A percentile compares a stretch with the other conserved stretches of the same genome.
These are phyloP conservation scores for Pestalotiopsis sp. DNA, from an alignment of 2,329 filamentous ascomycete genomes.

Conservation along the genomic window DNA sequence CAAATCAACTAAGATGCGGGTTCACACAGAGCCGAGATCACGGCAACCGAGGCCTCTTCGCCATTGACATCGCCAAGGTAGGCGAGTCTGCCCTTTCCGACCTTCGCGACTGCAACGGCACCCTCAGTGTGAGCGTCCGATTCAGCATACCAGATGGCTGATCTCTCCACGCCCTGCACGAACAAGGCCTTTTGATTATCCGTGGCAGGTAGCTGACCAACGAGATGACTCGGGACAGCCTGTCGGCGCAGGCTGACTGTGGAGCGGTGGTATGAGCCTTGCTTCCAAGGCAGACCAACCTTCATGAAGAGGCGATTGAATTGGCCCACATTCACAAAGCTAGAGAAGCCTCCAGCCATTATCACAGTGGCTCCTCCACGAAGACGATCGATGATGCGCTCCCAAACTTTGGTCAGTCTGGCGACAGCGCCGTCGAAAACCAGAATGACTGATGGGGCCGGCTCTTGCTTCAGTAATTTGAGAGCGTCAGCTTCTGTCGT, in stretches of 20 bases:
- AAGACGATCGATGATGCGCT: constrained; percentile 21
- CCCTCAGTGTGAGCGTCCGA: constrained; percentile 15
- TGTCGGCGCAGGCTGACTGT: constrained; percentile 19
- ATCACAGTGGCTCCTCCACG: constrained; percentile 22
- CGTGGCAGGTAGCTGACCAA: neutral
- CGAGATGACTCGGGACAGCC: neutral
- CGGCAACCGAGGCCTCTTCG: constrained; percentile 15
- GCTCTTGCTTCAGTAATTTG: too few relatives aligned
- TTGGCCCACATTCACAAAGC: constrained; percentile 14
- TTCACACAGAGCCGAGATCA: constrained; percentile 27
- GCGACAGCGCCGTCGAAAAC: too few relatives aligned
- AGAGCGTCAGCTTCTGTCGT: too few relatives aligned
- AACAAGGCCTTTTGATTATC: constrained; percentile 3
- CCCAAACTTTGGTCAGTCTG: too few relatives aligned
- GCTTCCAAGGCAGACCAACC: constrained; percentile 24
- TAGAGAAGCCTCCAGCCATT: constrained; percentile 22
- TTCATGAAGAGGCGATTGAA: constrained; percentile 21
- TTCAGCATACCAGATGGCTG: constrained; percentile 14
- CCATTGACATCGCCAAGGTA: constrained; percentile 29
- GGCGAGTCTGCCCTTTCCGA: constrained; percentile 23
- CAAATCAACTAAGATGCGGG: constrained; percentile 9
- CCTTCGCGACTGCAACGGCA: constrained; percentile 20
- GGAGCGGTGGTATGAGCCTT: constrained; percentile 12
- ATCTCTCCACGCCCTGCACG: too few relatives aligned
- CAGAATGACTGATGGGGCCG: too few relatives aligned